phyloP scores from a whole-genome alignment of 352 stramenopile species.

The Globisporangium echinulatum region DNA sequence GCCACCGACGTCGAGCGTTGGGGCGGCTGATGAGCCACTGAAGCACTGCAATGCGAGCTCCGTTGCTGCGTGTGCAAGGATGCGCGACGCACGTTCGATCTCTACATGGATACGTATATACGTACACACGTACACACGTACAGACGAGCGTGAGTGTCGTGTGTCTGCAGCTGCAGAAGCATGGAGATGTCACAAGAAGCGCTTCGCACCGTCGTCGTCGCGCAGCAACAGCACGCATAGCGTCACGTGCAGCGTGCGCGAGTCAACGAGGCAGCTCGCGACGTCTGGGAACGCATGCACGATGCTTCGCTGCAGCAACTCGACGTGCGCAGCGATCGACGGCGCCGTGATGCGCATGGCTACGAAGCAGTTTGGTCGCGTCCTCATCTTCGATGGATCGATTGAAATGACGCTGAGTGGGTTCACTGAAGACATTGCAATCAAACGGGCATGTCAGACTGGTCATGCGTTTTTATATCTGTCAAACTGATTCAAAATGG shows the following conservation, averaged over 20 bases:
- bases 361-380: slow-evolving; percentile 42
- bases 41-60: slow-evolving; percentile 12
- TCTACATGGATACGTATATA: slow-evolving; percentile 3
- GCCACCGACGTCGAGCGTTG: slow-evolving; percentile 19
- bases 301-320: slow-evolving; percentile 24
- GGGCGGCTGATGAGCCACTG: not conserved
- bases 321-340: slow-evolving; percentile 14
- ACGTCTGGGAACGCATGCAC: slow-evolving; percentile 17
- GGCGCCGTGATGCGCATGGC: slow-evolving; percentile 25
- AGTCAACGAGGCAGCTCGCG: slow-evolving; percentile 27
- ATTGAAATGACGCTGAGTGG: too few relatives aligned
- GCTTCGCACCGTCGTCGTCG: slow-evolving; percentile 18
- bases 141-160: not conserved
- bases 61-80: slow-evolving; percentile 14
- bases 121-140: not conserved
- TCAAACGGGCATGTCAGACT: too few relatives aligned
- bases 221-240: slow-evolving; percentile 31
- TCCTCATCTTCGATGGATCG: too few relatives aligned
- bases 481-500: too few relatives aligned
- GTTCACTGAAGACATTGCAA: too few relatives aligned
- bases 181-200: too few relatives aligned
- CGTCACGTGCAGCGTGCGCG: slow-evolving; percentile 37
- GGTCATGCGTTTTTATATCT: too few relatives aligned
- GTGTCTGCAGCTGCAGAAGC: too few relatives aligned
- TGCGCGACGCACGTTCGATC: slow-evolving; percentile 17